Evolutionary conservation across 306 rosid species (phyloP).

Genomic region (Gynostemma pentaphyllum): DNA sequence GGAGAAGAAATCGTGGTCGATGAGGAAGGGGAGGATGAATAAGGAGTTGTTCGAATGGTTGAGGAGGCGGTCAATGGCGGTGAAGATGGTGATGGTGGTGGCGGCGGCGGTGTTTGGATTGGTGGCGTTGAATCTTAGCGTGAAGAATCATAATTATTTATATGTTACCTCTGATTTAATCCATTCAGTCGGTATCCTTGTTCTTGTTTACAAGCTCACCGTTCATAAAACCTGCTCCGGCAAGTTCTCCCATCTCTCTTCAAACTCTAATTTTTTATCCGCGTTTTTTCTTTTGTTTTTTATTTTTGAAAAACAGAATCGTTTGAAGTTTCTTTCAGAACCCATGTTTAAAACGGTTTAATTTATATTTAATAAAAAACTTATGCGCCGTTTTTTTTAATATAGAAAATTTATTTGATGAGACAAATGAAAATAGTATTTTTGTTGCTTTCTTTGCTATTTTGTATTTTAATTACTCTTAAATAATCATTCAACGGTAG

Average conservation of each 20-base stretch:
- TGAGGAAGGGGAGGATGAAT: not conserved
- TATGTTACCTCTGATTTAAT: slow-evolving; percentile 35
- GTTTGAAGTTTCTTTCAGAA: too few relatives aligned
- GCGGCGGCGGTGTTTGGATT: slow-evolving; percentile 29
- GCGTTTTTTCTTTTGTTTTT: too few relatives aligned
- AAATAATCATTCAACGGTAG: too few relatives aligned
- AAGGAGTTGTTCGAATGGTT: slow-evolving; percentile 30
- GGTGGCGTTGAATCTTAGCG: slow-evolving; percentile 25
- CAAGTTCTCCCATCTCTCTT: slow-evolving; percentile 6
- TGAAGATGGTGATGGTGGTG: slow-evolving; percentile 33
- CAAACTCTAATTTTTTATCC: not conserved
- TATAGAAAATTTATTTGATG: too few relatives aligned
- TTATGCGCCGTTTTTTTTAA: too few relatives aligned
- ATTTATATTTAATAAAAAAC: too few relatives aligned
- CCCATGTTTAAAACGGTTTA: not conserved
- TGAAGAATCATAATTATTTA: slow-evolving; percentile 18
- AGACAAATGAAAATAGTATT: too few relatives aligned
- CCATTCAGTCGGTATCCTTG: slow-evolving; percentile 43
- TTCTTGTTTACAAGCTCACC: slow-evolving; percentile 60
- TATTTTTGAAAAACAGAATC: too few relatives aligned
- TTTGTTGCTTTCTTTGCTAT: too few relatives aligned
- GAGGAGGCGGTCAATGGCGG: slow-evolving; percentile 31
- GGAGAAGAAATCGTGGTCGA: not conserved
- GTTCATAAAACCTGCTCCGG: slow-evolving; percentile 74
- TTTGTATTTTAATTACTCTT: too few relatives aligned